Base-by-base conservation (phyloP, 371 early-diverging fungal genomes). In the Rhizopus arrhizus region DNA sequence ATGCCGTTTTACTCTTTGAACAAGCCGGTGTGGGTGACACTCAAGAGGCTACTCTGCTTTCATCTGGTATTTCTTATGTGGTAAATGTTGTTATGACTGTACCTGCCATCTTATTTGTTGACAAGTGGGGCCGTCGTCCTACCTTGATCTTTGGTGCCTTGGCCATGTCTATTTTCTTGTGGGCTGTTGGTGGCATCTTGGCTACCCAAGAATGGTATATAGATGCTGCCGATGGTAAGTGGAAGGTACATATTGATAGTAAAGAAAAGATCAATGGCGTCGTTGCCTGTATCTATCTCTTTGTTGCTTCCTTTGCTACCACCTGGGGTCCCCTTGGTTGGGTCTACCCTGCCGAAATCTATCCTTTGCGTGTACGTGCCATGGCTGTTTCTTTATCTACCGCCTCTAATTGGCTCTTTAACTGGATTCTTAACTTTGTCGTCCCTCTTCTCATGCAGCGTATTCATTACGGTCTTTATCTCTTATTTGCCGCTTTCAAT, bases 31-130 rank as follows among this genome's bases (percentile, higher is more conserved):
- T 91, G 61, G 11, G 10, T 3, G 71, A 66, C 28, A 54, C 22
- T 22, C 22, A 63, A 56, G 66, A 83, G 36, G 77, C 84, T 38
- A 68, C 79, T 53, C 73, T 90, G 65, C 78, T 86, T 49, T 90
- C 90, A 15, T 88, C 88, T 15, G 89, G 87, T 46, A 83, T 90
- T 65, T 85, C 89, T 42, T 90, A 90, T 68, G 79, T 87, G 56
- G 72, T 91, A 46, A 90, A 91, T 62, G 78, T 89, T 57, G 51
- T 87, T 49, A 73, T 84, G 46, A 91, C 91, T 31, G 80, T 91
- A 50, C 88, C 90, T 33, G 87, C 91, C 46, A 88, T 91, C 43
- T 62, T 91, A 10, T 90, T 59, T 65, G 58, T 80, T 33, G 81
- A 80, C 61, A 65, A 67, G 28, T 66, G 75, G 28, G 81, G 81